Percentiles rank a stretch among this genome's conserved stretches.
Conservation (phyloP, 2,329 filamentous ascomycete species). For the Diaporthe capsici region DNA sequence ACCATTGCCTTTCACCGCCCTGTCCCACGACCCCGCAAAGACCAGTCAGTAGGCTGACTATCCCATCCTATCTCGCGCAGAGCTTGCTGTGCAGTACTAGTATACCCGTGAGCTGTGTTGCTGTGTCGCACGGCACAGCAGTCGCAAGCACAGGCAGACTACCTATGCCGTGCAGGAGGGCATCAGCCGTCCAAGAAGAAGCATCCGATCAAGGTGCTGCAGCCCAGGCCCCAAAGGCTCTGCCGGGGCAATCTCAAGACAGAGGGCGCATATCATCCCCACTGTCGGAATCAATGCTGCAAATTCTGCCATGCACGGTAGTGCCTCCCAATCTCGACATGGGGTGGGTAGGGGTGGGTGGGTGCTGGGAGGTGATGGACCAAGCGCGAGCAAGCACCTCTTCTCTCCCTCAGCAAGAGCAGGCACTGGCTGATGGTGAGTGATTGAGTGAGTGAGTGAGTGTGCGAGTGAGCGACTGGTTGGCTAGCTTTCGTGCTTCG, state of each 20-base stretch:
- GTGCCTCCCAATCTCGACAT: constrained; percentile 9
- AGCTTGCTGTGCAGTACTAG: constrained; percentile 3
- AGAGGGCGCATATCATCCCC: constrained; percentile 20
- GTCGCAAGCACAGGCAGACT: not conserved
- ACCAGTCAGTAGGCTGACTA: constrained; percentile 15
- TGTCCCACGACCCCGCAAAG: constrained; percentile 30
- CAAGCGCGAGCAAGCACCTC: not conserved
- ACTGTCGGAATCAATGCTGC: constrained; percentile 29
- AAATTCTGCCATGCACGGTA: constrained; percentile 28
- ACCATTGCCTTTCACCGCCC: constrained; percentile 36
- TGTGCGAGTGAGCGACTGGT: not conserved
- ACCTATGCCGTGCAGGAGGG: constrained; percentile 16
- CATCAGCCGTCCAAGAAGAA: not conserved
- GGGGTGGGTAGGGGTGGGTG: not conserved
- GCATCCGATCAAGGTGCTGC: not conserved
- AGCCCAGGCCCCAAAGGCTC: not conserved
- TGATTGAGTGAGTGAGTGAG: not conserved
- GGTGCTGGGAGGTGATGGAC: constrained; percentile 18
- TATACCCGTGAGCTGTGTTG: not conserved
- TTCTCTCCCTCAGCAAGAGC: not conserved
- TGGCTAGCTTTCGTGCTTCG: constrained; percentile 4
- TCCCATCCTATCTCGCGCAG: not conserved
- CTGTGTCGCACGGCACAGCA: constrained; percentile 18
- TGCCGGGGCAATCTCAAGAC: constrained; percentile 14
- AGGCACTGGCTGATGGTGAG: not conserved